A percentile compares a stretch with the other conserved stretches of the same genome.
Evolutionary conservation across 1,284 basidiomycete genomes (phyloP).

Genomic region (Ceratobasidium sp.): DNA sequence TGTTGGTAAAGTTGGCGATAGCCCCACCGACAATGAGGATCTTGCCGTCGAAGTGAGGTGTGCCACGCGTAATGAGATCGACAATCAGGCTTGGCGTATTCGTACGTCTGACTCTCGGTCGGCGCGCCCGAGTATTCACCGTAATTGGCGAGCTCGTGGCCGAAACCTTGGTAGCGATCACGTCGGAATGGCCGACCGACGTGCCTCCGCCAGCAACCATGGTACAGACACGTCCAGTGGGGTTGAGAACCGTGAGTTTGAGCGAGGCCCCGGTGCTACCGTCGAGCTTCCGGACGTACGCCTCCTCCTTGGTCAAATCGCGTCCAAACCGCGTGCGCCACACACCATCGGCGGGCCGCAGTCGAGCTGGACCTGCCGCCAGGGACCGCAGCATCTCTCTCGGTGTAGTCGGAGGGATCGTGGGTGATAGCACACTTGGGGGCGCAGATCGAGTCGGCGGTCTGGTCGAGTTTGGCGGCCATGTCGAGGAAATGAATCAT

Average conservation of each 20-base stretch:
- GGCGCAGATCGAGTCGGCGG: constrained; percentile 97
- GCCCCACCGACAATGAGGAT: constrained; percentile 99
- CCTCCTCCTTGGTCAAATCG: constrained; percentile 98
- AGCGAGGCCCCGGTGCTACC: constrained; percentile 97
- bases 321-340: constrained; percentile 99
- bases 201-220: constrained; percentile 94
- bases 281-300: constrained; percentile 99
- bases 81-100: constrained; percentile 99
- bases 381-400: constrained; percentile 58
- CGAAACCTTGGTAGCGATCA: constrained; percentile 98
- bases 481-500: constrained; percentile 98
- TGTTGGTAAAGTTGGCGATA: constrained; percentile 99
- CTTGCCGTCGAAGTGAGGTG: constrained; percentile 88
- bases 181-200: constrained; percentile 92
- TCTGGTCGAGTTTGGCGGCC: constrained; percentile 99
- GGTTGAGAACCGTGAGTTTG: constrained; percentile 97
- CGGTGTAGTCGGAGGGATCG: constrained; percentile 59
- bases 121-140: constrained; percentile 99
- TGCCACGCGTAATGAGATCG: constrained; percentile 94
- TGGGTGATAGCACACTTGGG: constrained; percentile 92
- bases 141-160: constrained; percentile 98
- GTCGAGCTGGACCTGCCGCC: constrained; percentile 78
- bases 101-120: constrained; percentile 98
- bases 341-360: constrained; percentile 94
- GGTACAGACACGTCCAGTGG: constrained; percentile 97